Base-by-base conservation (phyloP, 306 rosid species). In the Quercus robur region DNA sequence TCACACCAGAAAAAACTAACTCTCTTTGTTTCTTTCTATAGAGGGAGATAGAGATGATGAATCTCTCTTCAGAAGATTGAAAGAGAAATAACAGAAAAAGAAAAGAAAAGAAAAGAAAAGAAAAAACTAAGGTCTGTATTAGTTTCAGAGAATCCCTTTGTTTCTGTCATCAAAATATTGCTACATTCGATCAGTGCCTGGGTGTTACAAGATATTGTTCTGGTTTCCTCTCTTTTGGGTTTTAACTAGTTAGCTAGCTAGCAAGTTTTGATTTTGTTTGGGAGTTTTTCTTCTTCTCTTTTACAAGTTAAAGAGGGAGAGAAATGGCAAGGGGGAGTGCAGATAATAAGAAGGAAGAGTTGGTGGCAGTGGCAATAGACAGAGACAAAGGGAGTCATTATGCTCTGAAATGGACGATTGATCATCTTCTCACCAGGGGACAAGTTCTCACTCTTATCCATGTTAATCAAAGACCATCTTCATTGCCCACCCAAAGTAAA, bases 321-420 rank as follows among this genome's bases (percentile, higher is more conserved):
- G 62, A 64, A 13, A 88, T 89, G 98, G 81, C 84, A 28, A 86
- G 87, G 71, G 69, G 76, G 5, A 51, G 67, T 31, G 35, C 44
- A 54, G 91, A 86, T 52, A 11, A 49, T 49, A 90, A 88, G 80
- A 83, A 77, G 56, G 69, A 81, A 0, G 94, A 85, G 20, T 67
- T 63, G 19, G 96, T 94, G 8, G 97, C 94, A 0, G 97, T 94
- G 70, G 97, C 98, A 1, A 83, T 94, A 21, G 92, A 92, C 55
- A 89, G 83, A 30, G 96, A 90, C 83, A 92, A 90, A 71, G 84
- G 88, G 67, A 91, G 97, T 78, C 95, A 91, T 72, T 81, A 77
- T 26, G 98, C 98, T 70, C 85, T 91, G 9, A 94, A 91, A 86
- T 94, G 97, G 97, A 85, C 97, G 0, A 84, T 92, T 19, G 97